Conservation (phyloP, 2,329 filamentous ascomycete species). For the Corynespora cassiicola region DNA sequence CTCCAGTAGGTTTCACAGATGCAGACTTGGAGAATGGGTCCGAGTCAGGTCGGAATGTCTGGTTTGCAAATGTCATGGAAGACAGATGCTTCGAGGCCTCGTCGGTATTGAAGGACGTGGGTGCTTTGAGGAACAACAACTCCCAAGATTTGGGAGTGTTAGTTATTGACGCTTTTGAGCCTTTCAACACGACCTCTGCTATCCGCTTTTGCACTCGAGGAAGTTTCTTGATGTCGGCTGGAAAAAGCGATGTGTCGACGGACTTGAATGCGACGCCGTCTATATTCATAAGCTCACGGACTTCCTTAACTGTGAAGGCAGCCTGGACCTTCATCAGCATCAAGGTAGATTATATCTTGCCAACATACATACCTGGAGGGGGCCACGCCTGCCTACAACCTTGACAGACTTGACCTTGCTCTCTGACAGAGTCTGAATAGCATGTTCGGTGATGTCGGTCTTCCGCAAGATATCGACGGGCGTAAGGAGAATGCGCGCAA, state of each 20-base stretch:
- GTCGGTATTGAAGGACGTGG: constrained; percentile 68
- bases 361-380: constrained; percentile 71
- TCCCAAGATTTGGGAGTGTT: constrained; percentile 75
- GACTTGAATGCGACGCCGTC: constrained; percentile 74
- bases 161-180: constrained; percentile 61
- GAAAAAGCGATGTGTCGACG: constrained; percentile 70
- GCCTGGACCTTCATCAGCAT: constrained; percentile 63
- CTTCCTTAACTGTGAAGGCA: constrained; percentile 94
- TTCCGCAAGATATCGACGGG: constrained; percentile 74
- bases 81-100: constrained; percentile 60
- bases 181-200: constrained; percentile 81
- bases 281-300: constrained; percentile 84
- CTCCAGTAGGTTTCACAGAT: constrained; percentile 52
- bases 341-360: no score
- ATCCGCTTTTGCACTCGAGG: constrained; percentile 78
- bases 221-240: constrained; percentile 70
- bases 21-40: constrained; percentile 60
- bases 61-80: constrained; percentile 70
- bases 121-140: constrained; percentile 84
- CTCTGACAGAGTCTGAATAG: constrained; percentile 73
- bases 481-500: constrained; percentile 84
- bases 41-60: constrained; percentile 39
- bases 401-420: constrained; percentile 81
- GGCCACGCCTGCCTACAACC: constrained; percentile 87
- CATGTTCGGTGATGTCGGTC: constrained; percentile 89